Evolutionary conservation across 202 grass and related monocot genomes (phyloP).

Genomic region (Brachypodium distachyon): DNA sequence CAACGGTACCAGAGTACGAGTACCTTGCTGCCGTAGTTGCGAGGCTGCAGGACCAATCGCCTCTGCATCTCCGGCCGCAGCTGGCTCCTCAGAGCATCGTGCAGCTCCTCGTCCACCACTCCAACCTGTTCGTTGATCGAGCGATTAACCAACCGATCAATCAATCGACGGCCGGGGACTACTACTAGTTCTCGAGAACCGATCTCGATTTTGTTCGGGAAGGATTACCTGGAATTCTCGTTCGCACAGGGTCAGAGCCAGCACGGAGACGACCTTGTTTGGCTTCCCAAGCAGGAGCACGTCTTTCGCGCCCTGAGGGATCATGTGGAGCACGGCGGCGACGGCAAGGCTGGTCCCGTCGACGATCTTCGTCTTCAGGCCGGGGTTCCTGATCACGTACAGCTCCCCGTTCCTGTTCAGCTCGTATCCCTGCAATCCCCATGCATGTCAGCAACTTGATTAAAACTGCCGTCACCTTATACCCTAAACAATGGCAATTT

Average conservation of each 20-base stretch:
- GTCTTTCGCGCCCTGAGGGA: conserved; percentile 31
- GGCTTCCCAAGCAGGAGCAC: conserved; percentile 57
- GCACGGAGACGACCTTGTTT: conserved; percentile 33
- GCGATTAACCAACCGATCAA: neutral
- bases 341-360: conserved; percentile 69
- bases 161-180: too few species aligned
- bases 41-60: conserved; percentile 27
- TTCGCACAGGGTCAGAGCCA: conserved; percentile 42
- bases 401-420: conserved; percentile 59
- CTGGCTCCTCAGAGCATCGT: conserved; percentile 37
- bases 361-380: conserved; percentile 48
- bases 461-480: too few species aligned
- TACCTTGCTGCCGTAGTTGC: conserved; percentile 46
- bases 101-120: conserved; percentile 26
- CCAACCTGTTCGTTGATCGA: conserved; percentile 38
- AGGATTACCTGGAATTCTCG: conserved; percentile 48
- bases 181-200: too few species aligned
- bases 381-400: conserved; percentile 53
- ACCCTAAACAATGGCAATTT: too few species aligned
- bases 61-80: conserved; percentile 34
- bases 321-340: conserved; percentile 48
- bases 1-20: neutral
- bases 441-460: neutral
- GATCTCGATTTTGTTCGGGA: too few species aligned
- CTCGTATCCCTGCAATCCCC: conserved; percentile 29